phyloP scores from a whole-genome alignment of 305 asterid genomes.

The Caryopteris hybrid region DNA sequence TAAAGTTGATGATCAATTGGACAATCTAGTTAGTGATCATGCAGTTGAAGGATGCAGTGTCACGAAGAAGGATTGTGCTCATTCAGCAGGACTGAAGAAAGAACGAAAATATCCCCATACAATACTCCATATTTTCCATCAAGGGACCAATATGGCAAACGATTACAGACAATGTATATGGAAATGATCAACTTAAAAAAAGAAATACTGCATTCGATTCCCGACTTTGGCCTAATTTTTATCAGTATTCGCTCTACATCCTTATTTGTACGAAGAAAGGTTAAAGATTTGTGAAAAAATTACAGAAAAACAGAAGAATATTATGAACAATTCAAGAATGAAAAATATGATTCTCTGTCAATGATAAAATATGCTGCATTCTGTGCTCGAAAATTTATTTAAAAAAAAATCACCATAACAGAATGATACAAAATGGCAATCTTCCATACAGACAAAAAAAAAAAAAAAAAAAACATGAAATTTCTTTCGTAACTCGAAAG shows the following conservation, averaged over 20 bases:
- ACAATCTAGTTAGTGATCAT: no score
- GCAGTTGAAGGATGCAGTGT: no score
- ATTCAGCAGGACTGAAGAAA: no score
- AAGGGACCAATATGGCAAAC: no score
- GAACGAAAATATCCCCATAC: no score
- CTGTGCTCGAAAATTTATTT: not conserved
- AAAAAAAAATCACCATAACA: not conserved
- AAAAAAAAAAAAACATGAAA: not conserved
- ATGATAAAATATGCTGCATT: not conserved
- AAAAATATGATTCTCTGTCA: not conserved
- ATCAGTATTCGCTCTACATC: no score
- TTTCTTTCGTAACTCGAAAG: not conserved
- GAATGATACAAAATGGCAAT: not conserved
- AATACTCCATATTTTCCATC: no score
- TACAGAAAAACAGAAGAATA: not conserved
- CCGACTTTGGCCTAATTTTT: not conserved
- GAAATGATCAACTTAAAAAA: not conserved
- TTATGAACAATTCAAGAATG: not conserved
- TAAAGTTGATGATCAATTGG: no score
- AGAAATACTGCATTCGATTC: not conserved
- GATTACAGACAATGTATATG: not conserved
- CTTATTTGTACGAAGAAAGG: no score
- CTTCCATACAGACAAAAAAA: not conserved
- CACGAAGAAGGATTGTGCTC: no score
- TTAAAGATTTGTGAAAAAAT: not conserved